Base-by-base conservation (phyloP, 2,329 filamentous ascomycete genomes). In the Paecilomyces sp. region DNA sequence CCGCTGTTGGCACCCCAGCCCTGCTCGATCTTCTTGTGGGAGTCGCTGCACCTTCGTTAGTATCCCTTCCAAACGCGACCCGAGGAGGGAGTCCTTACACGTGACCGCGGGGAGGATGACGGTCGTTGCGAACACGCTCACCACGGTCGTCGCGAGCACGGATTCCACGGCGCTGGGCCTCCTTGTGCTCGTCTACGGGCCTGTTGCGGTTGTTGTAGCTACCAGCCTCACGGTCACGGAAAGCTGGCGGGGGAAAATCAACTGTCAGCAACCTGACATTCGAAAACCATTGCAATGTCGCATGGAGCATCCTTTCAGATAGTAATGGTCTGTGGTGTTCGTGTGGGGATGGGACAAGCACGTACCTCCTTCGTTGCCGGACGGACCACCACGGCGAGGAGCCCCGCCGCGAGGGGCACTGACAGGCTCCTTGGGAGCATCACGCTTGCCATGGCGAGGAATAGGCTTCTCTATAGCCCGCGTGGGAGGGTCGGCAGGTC, bases 281-380 rank as follows among this genome's bases (percentile, higher is more conserved):
- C 3, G n/a, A 47, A 15, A 15, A 11, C 31, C 31, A 33, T 9
- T 8, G 18, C 4, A n/a, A 18, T 22, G 41, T 18, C 18, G 41
- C 41, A 15, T 8, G 41, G 9, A 47, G 41, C 41, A 47, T 47
- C 41, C 15, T 6, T 47, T 3, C 2, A 60, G n/a, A 51, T 34
- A 28, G 62, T 55, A 61, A 52, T 59, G 28, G 25, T 28, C 28
- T 33, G 31, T 3, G 24, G 9, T 53, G 50, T 18, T 25, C 24
- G 4, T 8, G 51, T 30, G 51, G 28, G 25, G 24, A 24, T 28
- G 51, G 51, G 55, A 60, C 55, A 18, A 50, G 60, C 63, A 86
- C 90, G 79, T 83, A 97, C 93, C 92, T 82, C 87, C 89, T 77
- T 97, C 93, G 79, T 87, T 95, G 74, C 90, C 90, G 74, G 82